Base-by-base conservation (phyloP, 2,329 filamentous ascomycete genomes). In the Aspergillus niger region DNA sequence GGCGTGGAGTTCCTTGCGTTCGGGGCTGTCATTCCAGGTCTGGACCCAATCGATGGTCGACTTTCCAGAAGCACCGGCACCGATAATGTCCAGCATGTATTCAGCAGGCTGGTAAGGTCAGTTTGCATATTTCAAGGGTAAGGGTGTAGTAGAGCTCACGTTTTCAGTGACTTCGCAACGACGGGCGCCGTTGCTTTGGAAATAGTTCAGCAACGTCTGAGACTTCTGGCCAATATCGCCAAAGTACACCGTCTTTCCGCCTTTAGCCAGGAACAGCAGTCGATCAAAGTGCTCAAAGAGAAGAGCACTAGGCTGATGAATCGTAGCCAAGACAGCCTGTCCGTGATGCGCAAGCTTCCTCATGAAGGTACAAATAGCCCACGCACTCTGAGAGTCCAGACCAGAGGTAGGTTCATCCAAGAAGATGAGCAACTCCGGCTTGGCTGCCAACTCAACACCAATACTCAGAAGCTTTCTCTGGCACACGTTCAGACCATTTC, bases 321-420 rank as follows among this genome's bases (percentile, higher is more conserved):
- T 96, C 0, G 92, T 97, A 79, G 92, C 96, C 8, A 97, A 86
- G 76, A 97, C 90, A 48, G 93, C 92, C 73, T 94, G 91, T 17
- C 92, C 92, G 62, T 86, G 89, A 73, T 92, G 90, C 68, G 91
- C 91, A 22, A 97, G 83, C 77, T 94, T 96, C 77, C 94, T 89
- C 44, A 97, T 83, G 8, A 97, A 83, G 70, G 91, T 87, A 51
- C 91, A 83, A 70, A 96, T 96, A 65, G 91, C 90, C 91, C 91
- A 96, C 0, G 92, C 92, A 0, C 92, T 96, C 76, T 96, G 92
- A 67, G 87, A 91, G 76, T 97, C 92, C 6, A 97, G 85, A 79
- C 92, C 92, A 24, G 91, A 96, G 2, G 92, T 97, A 6, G 92
- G 92, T 74, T 97, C 92, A 68, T 97, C 92, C 39, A 96, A 86